phyloP scores from a whole-genome alignment of 2,329 filamentous ascomycete species.

The Cercospora citrullina region DNA sequence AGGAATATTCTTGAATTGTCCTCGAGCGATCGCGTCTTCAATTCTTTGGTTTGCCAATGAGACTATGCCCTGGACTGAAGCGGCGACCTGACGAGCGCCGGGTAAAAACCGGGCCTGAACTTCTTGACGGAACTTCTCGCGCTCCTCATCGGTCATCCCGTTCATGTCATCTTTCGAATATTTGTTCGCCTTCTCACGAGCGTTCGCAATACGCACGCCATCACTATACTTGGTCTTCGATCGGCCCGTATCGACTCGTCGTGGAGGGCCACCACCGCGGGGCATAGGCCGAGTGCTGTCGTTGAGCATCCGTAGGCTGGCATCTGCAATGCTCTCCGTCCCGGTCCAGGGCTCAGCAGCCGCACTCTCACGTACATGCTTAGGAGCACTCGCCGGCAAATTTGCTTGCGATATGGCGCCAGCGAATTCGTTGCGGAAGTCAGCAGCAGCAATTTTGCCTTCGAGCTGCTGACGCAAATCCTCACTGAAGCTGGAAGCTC shows the following conservation, averaged over 20 bases:
- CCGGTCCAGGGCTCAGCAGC: conserved; percentile 74
- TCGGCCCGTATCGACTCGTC: conserved; percentile 48
- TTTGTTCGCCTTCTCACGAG: conserved; percentile 58
- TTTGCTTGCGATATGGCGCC: conserved; percentile 15
- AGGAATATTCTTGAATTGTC: conserved; percentile 83
- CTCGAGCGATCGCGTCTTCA: conserved; percentile 87
- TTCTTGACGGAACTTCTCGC: conserved; percentile 68
- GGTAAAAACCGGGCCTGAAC: conserved; percentile 80
- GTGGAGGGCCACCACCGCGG: conserved; percentile 42
- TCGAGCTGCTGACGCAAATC: conserved; percentile 60
- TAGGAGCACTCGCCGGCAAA: conserved; percentile 57
- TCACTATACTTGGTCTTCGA: conserved; percentile 43
- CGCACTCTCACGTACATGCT: conserved; percentile 70
- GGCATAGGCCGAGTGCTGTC: conserved; percentile 58
- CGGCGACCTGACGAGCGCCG: conserved; percentile 69
- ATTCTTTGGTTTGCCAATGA: conserved; percentile 89
- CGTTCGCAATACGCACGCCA: conserved; percentile 56
- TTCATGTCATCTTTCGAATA: conserved; percentile 56
- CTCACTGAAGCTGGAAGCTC: conserved; percentile 58
- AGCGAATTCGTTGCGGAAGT: conserved; percentile 56
- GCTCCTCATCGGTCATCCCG: conserved; percentile 67
- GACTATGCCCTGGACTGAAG: conserved; percentile 73
- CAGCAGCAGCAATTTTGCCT: conserved; percentile 58
- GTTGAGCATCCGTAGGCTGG: conserved; percentile 75
- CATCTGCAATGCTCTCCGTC: conserved; percentile 70